Conservation (phyloP, 1,139 yeast species). For the Kodamaea suecica region DNA sequence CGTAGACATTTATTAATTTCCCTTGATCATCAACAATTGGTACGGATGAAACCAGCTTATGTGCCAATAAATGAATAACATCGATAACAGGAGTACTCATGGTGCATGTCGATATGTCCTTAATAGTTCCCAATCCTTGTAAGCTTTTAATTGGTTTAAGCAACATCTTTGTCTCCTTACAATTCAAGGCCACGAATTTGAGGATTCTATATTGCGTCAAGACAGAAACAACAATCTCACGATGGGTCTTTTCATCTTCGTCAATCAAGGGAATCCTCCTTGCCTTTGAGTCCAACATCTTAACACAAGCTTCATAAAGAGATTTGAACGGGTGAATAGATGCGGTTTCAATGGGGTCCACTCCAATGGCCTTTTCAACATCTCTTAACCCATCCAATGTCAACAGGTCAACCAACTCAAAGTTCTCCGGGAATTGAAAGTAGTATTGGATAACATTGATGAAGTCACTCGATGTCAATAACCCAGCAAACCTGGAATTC, state of each 20-base stretch:
- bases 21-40: slow-evolving; percentile 86
- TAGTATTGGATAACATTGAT: slow-evolving; percentile 94
- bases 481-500: slow-evolving; percentile 88
- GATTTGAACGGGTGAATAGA: slow-evolving; percentile 91
- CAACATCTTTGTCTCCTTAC: slow-evolving; percentile 88
- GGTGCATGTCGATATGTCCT: slow-evolving; percentile 70
- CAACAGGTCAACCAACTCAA: slow-evolving; percentile 82
- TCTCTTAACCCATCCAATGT: slow-evolving; percentile 83
- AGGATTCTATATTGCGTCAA: slow-evolving; percentile 94
- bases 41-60: slow-evolving; percentile 80
- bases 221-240: slow-evolving; percentile 93
- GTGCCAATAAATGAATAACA: slow-evolving; percentile 79
- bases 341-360: slow-evolving; percentile 81
- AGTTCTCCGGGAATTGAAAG: slow-evolving; percentile 85
- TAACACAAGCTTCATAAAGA: slow-evolving; percentile 88
- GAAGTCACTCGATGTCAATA: slow-evolving; percentile 88
- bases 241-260: slow-evolving; percentile 85
- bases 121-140: slow-evolving; percentile 55
- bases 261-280: slow-evolving; percentile 94
- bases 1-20: slow-evolving; percentile 83
- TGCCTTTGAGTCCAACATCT: slow-evolving; percentile 86
- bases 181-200: slow-evolving; percentile 92
- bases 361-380: slow-evolving; percentile 85
- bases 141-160: slow-evolving; percentile 72
- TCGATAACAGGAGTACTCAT: slow-evolving; percentile 94